Base-by-base conservation (phyloP, 768 basidiomycete species). In the Suillus variegatus region DNA sequence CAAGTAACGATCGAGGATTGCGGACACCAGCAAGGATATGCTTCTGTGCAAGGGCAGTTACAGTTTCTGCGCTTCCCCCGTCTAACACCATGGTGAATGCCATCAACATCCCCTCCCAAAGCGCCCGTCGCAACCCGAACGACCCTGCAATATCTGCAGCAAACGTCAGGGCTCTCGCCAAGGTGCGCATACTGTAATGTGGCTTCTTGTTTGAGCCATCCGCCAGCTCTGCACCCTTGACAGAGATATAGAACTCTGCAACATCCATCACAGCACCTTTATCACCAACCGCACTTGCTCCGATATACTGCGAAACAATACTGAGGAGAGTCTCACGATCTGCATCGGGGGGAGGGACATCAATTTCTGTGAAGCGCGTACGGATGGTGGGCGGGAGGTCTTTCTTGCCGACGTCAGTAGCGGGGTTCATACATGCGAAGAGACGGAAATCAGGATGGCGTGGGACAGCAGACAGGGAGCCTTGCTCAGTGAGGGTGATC, bases 361-460 rank as follows among this genome's bases (percentile, higher is more conserved):
- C 95, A 62, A 99, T 87, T 75, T 99, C 97, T 1, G 95, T 97
- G 79, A 99, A 99, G 38, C 92, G 88, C 12, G 91, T 86, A 43
- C 96, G 89, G 58, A 99, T 92, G 71, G 90, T 91, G 6, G 93
- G 90, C 20, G 95, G 94, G 0, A 99, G 88, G 72, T 99, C 97
- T 72, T 95, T 97, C 81, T 99, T 99, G 41, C 97, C 97, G 16
- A 98, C 92, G 71, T 99, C 97, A 4, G 96, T 99, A 0, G 97
- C 97, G 6, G 97, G 97, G 73, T 99, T 99, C 97, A 99, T 99
- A 75, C 97, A 99, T 5, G 95, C 95, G 72, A 99, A 99, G 6
- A 99, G 83, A 22, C 97, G 92, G 81, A 99, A 99, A 71, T 97
- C 91, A 20, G 94, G 88, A 75, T 99, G 97, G 0, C 97, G 91